Evolutionary conservation across 768 basidiomycete species (phyloP), one percentile per base, ranked within the genome.

Genomic region (Coprinellus micaceus): DNA sequence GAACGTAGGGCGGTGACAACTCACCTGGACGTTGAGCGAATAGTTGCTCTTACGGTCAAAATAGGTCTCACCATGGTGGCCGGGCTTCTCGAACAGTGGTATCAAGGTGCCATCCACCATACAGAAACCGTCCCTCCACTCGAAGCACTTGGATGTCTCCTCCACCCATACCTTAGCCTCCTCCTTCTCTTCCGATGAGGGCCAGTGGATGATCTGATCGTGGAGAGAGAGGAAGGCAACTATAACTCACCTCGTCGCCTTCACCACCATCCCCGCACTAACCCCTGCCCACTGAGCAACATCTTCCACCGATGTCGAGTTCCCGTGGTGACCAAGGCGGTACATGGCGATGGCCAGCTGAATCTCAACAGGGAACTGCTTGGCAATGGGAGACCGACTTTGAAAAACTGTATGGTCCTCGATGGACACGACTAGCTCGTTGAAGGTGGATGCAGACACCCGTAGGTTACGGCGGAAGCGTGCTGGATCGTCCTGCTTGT

Each of bases 61-160:
- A 39, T 68, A 77, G 13, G 66, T 67, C 43, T 74, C 67, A 1
- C 74, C 71, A 61, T 68, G 67, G 29, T 62, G 61, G 0, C 62
- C 68, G 1, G 74, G 74, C 37, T 64, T 64, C 10, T 61, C 54
- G 48, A 64, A 69, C 1, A 74, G 58, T 2, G 66, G 66, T 3
- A 73, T 56, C 9, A 70, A 62, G 1, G 69, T 71, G 6, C 71
- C 67, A 56, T 71, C 69, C 33, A 70, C 68, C 63, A 72, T 66
- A 15, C 59, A 59, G 45, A 43, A 71, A 2, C 74, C 69, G 43
- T 66, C 60, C 2, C 62, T 25, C 72, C 73, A 73, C 19, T 37
- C 61, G 12, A 37, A 15, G 26, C 60, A 57, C 2, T n/a, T n/a
- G n/a, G 54, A 57, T 1, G 12, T n/a, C 28, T 30, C 37, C 49